Conservation (phyloP, 345 rosid species). For the Erysimum cheiranthoides region DNA sequence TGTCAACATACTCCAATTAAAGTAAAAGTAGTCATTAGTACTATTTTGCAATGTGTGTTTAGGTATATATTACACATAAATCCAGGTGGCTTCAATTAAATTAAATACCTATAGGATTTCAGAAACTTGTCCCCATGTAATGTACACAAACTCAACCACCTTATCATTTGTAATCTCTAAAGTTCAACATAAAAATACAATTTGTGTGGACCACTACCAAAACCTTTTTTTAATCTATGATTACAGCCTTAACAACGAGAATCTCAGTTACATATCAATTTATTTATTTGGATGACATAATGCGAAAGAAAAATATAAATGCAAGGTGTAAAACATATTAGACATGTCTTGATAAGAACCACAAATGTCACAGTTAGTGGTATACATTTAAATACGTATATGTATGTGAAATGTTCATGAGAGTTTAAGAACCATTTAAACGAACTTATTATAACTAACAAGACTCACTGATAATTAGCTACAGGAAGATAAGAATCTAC, state of each 20-base stretch:
- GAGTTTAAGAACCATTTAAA: constrained; percentile 5
- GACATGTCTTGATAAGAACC: constrained; percentile 21
- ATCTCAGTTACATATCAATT: constrained; percentile 16
- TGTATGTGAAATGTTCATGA: background rate
- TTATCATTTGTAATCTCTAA: constrained; percentile 37
- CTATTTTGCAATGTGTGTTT: constrained; percentile 22
- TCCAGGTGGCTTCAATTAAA: constrained; percentile 29
- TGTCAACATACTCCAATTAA: constrained; percentile 11
- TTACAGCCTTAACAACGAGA: constrained; percentile 31
- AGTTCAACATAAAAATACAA: constrained; percentile 16
- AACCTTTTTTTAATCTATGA: constrained; percentile 14
- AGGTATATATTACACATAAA: constrained; percentile 26
- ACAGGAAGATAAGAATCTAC: constrained; percentile 6
- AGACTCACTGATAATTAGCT: background rate
- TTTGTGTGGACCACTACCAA: constrained; percentile 35
- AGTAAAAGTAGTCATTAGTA: constrained; percentile 27
- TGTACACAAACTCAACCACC: constrained; percentile 41
- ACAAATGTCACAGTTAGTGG: constrained; percentile 18
- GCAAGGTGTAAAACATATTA: constrained; percentile 21
- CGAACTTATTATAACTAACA: background rate
- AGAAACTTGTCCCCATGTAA: constrained; percentile 42
- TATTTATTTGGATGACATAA: background rate
- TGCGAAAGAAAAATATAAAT: constrained; percentile 13
- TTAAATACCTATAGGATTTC: background rate
- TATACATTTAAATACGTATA: background rate